These are phyloP conservation scores for Verticillium longisporum DNA, from an alignment of 2,329 filamentous ascomycete species.

Conservation along the genomic window DNA sequence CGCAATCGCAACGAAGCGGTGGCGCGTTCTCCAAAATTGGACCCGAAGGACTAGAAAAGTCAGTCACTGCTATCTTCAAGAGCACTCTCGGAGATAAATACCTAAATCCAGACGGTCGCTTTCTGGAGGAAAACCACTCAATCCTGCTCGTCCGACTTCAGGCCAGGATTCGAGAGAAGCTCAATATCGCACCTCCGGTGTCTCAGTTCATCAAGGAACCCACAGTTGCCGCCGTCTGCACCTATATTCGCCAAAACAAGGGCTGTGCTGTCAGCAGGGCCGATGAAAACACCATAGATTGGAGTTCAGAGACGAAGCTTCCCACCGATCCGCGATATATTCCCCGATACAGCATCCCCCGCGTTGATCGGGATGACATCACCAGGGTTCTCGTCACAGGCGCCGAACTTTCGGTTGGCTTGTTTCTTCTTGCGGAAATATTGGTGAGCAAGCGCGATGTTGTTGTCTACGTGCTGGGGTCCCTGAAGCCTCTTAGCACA, in stretches of 20 bases:
- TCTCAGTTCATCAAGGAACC: constrained; percentile 16
- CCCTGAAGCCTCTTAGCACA: constrained; percentile 9
- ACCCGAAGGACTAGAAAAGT: constrained; percentile 10
- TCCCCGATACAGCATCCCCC: constrained; percentile 12
- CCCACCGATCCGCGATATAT: constrained; percentile 16
- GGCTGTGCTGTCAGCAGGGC: constrained; percentile 10
- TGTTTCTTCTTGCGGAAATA: constrained; percentile 14
- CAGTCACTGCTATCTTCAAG: constrained; percentile 14
- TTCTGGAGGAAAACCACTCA: constrained; percentile 18
- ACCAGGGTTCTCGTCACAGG: constrained; percentile 13
- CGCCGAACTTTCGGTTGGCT: constrained; percentile 14
- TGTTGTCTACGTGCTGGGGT: constrained; percentile 12
- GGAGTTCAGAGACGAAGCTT: constrained; percentile 16
- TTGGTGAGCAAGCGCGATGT: constrained; percentile 10
- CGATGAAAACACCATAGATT: constrained; percentile 14
- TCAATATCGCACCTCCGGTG: constrained; percentile 16
- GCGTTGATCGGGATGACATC: constrained; percentile 12
- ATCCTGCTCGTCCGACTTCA: constrained; percentile 17
- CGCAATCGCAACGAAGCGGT: constrained; percentile 7
- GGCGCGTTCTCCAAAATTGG: not conserved
- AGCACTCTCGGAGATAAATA: constrained; percentile 8
- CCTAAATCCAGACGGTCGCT: constrained; percentile 11
- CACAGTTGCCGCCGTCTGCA: constrained; percentile 14
- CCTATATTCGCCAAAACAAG: constrained; percentile 13
- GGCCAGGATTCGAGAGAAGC: constrained; percentile 16